Base-by-base conservation (phyloP, 73 alveolate genomes). In the Stentor roeselii region DNA sequence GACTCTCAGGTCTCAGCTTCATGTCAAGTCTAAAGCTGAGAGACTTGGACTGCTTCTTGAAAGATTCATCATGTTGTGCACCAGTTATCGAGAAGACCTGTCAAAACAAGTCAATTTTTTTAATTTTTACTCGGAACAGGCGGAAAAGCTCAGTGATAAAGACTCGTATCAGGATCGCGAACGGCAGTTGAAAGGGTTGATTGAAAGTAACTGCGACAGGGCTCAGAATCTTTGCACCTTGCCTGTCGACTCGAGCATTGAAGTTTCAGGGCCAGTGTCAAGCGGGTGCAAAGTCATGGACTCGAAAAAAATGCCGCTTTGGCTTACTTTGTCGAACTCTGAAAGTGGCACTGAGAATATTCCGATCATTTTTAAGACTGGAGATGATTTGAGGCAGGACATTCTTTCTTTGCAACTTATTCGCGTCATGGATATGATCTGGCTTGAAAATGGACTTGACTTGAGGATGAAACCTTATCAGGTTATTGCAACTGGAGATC, bases 351-450 rank as follows among this genome's bases (percentile, higher is more conserved):
- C 30, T 14, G 86, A 31, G 35, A 21, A 31, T 2, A 40, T 80
- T 76, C 83, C 83, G 30, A 80, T 61, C 2, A 80, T 80, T 3
- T 80, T 59, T 80, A 80, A 80, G 3, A 34, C 15, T 60, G 99
- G 99, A 86, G 99, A 97, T 91, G 99, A 97, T 86, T 90, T 97
- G 34, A 90, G 99, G 76, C 92, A 97, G 85, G 99, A 97, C 87
- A 90, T 93, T 58, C 89, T 97, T 60, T 93, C 97, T 15, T 84
- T 97, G 3, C 97, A 97, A 90, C 82, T 95, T 34, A 88, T 97
- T 78, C 93, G 91, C 80, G 86, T 97, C 36, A 95, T 96, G 98
- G 99, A 96, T 86, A 93, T 93, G 86, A 92, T 96, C n/a, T 97
- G 99, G 98, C 78, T 96, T 36, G 97, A 93, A 84, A 84, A 93